Percentiles rank a stretch among this genome's conserved stretches.
Evolutionary conservation across 164 flowering plant species (phyloP).

Genomic region (Nelumbo lutea): DNA sequence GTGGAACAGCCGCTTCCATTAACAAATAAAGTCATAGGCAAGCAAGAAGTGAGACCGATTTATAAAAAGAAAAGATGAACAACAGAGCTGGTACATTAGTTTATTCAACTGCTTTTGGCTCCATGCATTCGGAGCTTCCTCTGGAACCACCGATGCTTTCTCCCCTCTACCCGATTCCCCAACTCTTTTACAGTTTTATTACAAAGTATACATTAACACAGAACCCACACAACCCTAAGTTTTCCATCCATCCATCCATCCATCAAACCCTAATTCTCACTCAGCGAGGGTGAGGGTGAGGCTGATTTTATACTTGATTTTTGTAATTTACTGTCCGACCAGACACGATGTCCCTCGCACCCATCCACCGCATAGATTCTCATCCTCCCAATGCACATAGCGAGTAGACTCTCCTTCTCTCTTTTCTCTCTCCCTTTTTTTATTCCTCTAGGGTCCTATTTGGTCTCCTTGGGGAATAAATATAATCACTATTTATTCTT

Average conservation of each 20-base stretch:
- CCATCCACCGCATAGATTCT: constrained; percentile 20
- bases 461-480: background rate
- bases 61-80: too few relatives aligned
- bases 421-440: constrained; percentile 1
- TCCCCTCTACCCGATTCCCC: constrained; percentile 21
- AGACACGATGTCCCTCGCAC: constrained; percentile 21
- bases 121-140: constrained; percentile 28
- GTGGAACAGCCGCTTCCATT: constrained; percentile 1
- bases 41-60: background rate
- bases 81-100: background rate
- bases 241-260: constrained; percentile 6
- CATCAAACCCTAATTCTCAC: constrained; percentile 21
- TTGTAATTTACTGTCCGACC: constrained; percentile 14
- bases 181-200: too few relatives aligned
- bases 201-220: constrained; percentile 14
- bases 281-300: background rate
- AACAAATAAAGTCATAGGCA: constrained; percentile 4
- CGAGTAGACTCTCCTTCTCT: too few relatives aligned
- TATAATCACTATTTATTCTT: too few relatives aligned
- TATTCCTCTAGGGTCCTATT: background rate
- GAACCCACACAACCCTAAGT: constrained; percentile 7
- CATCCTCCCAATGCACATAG: constrained; percentile 10
- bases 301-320: background rate
- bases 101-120: constrained; percentile 33
- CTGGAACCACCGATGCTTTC: constrained; percentile 21